Evolutionary conservation across 2,329 filamentous ascomycete species (phyloP), one percentile per base, ranked within the genome.

Genomic region (Bretziella fagacearum): DNA sequence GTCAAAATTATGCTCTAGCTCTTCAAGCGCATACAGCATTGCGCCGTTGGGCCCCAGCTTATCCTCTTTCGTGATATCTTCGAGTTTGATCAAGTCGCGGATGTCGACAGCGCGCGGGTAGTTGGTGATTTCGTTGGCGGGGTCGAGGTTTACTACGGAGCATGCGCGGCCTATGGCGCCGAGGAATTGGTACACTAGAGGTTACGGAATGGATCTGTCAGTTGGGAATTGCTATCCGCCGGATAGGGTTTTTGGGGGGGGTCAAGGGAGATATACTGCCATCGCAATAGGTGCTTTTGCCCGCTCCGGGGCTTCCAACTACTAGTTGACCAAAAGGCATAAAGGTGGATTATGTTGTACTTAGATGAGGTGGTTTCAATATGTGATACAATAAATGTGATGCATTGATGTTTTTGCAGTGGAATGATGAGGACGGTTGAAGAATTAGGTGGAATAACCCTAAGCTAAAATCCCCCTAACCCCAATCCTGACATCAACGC

Each of bases 211-310:
- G 17, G 4, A 39, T 39, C 17, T 18, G 37, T 41, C 30, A 35
- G 36, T 26, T n/a, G n/a, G n/a, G n/a, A 20, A 30, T 15, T 2
- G 35, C 27, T 29, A 7, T 22, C 26, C 32, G 26, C 41, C 15
- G 27, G 4, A 27, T 26, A 8, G 10, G 13, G 20, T 18, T 26
- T 22, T 35, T 11, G 44, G 3, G 10, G n/a, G 41, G 40, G 3
- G 22, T n/a, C n/a, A n/a, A n/a, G 10, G 13, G 4, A 27, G 26
- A 57, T 76, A 62, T 62, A 80, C 77, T 94, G 59, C 91, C 91
- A 77, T 96, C 85, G 69, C 89, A 96, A 62, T 94, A 95, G 6
- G 91, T 98, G 54, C 86, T 95, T 67, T 98, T 98, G 52, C 91
- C 91, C 25, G 86, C 79, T 57, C 91, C 91, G 5, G 91, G 91